Evolutionary conservation across 108 stramenopile species (phyloP), one percentile per base, ranked within the genome.

Genomic region (Fistulifera pelliculosa): DNA sequence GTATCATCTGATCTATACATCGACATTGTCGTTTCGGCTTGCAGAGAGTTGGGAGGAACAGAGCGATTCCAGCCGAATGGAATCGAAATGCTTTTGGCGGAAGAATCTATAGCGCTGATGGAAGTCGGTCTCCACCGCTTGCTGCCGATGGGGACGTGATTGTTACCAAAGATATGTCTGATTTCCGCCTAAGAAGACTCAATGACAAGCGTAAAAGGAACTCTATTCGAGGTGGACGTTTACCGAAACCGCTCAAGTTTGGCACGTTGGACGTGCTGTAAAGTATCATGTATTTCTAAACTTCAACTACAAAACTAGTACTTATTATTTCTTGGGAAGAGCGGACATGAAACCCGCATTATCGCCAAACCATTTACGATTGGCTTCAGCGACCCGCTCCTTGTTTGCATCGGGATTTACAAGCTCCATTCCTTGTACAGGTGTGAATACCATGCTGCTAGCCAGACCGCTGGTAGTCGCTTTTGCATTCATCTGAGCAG

Each of bases 361-460:
- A 35, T 87, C 61, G 18, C 73, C 73, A 58, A 96, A 96, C 88
- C 90, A 96, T 58, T 91, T 93, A 22, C 73, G 57, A 58, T 94
- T 96, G 1, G 95, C 95, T 38, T 72, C 65, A 27, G 66, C 48
- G 6, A 69, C 68, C 11, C 71, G 63, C 12, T 90, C 77, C 55
- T 63, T 74, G n/a, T 73, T 63, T 0, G 86, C 89, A 50, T 89
- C 80, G 16, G 94, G 91, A 71, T 93, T 88, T 44, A 90, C 83
- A 7, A 96, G 70, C 64, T 94, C 95, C 71, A 94, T 70, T 1
- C 85, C 87, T 44, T 84, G 86, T 16, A 79, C 73, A 12, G 84
- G 87, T 10, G 86, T 87, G 55, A 96, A 94, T 0, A 84, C 92
- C 47, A 96, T 70, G 42, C 79, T 81, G 41, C 73, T 87, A 0